Conservation (phyloP, 768 basidiomycete species). For the Termitomyces sp. region DNA sequence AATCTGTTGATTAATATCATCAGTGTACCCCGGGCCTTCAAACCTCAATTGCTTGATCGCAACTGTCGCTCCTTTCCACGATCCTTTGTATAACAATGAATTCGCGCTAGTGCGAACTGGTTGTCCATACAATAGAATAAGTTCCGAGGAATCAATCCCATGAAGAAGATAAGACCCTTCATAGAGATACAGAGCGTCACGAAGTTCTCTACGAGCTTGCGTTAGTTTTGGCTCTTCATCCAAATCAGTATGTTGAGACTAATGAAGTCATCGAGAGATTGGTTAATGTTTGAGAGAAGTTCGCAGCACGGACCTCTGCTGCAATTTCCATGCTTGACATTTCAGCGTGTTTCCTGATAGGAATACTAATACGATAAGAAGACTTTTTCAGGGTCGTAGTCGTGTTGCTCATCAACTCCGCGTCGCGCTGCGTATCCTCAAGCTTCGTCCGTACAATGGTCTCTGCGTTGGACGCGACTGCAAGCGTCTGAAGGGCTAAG, state of each 20-base stretch:
- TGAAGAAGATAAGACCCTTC: not conserved
- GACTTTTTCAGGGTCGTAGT: not conserved
- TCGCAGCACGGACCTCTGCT: not conserved
- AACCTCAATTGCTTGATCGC: not conserved
- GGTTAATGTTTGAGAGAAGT: not conserved
- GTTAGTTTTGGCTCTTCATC: not conserved
- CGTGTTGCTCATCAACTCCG: not conserved
- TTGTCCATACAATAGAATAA: not conserved
- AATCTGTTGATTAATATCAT: too few species aligned
- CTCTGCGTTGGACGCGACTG: not conserved
- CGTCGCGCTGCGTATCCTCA: not conserved
- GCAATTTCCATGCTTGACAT: not conserved
- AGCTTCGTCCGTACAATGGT: not conserved
- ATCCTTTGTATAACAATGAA: not conserved
- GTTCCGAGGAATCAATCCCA: not conserved
- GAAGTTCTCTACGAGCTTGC: conserved; percentile 1
- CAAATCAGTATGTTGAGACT: not conserved
- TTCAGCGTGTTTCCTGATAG: not conserved
- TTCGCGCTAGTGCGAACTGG: not conserved
- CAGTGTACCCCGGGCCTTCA: too few species aligned
- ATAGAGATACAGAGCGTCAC: not conserved
- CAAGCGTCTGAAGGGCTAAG: not conserved
- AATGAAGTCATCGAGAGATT: not conserved
- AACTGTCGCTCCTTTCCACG: not conserved
- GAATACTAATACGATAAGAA: not conserved